Evolutionary conservation across 257 asterid species (phyloP), one percentile per base, ranked within the genome.

Genomic region (Thymus mandschuricus): DNA sequence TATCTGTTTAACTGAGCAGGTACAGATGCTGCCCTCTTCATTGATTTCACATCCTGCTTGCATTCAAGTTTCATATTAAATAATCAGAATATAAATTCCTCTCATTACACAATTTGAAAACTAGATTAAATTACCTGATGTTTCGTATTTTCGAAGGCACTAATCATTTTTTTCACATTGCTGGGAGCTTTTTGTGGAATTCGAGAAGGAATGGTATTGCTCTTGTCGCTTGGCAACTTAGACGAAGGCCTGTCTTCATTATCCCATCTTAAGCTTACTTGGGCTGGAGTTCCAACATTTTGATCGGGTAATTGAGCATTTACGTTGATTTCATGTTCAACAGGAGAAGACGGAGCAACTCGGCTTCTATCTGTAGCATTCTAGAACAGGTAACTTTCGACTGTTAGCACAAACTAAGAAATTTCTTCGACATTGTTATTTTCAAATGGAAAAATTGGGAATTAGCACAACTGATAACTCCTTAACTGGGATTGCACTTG

Each of bases 91-190:
- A 55, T 35, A 35, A 35, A 2, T 35, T 35, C 40, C 40, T 35
- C 5, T 5, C 40, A 43, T 69, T 55, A 54, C 12, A 29, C 74
- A 74, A 45, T 52, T 65, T 40, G 28, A 69, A 69, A 73, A 40
- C 21, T 40, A 59, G 64, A 64, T n/a, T 40, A 30, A 62, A 59
- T 57, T 86, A 93, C 98, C 97, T 93, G 87, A 84, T 75, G 49
- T 73, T 71, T 75, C 62, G 77, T 73, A 54, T 63, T 85, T 74
- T 91, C 96, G 21, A 93, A 91, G 66, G 96, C 96, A 79, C 86
- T 86, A 65, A 89, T 86, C 90, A 91, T 85, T 79, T 89, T 93
- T 79, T 76, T 85, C 77, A 93, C 96, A 60, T 64, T 86, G 86
- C 92, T 86, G 56, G 87, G 83, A 79, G 67, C 21, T 21, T 21